A percentile compares a stretch with the other conserved stretches of the same genome.
Conservation (phyloP, 1,139 yeast species). For the Debaryomycetaceae sp. region DNA sequence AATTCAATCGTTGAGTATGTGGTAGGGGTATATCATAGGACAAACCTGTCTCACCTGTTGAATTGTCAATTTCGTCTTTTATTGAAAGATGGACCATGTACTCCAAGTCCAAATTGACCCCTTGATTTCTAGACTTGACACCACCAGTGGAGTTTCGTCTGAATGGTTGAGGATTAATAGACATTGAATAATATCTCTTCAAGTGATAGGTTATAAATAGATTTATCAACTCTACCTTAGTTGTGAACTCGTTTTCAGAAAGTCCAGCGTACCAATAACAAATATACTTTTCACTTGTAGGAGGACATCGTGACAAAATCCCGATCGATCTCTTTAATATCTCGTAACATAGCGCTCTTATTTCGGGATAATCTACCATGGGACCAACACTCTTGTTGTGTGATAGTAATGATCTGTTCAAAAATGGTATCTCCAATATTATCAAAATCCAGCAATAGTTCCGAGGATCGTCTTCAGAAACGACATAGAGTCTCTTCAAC, state of each 20-base stretch:
- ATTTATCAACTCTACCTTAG: conserved; percentile 55
- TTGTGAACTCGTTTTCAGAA: conserved; percentile 33
- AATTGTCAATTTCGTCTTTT: conserved; percentile 12
- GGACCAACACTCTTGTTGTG: conserved; percentile 16
- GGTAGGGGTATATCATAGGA: conserved; percentile 7
- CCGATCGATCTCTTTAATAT: conserved; percentile 67
- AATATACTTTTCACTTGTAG: conserved; percentile 40
- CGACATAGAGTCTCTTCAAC: conserved; percentile 42
- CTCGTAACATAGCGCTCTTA: conserved; percentile 57
- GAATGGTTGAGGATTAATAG: conserved; percentile 29
- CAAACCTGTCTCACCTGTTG: conserved; percentile 1
- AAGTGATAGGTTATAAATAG: conserved; percentile 64
- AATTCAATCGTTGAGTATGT: conserved; percentile 1
- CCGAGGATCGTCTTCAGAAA: conserved; percentile 28
- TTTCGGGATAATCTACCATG: conserved; percentile 48
- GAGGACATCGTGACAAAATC: conserved; percentile 50
- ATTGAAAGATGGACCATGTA: conserved; percentile 12
- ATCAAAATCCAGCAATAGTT: conserved; percentile 55
- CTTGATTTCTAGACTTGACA: neutral
- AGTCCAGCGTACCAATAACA: conserved; percentile 57
- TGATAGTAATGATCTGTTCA: conserved; percentile 42
- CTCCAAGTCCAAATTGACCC: conserved; percentile 13
- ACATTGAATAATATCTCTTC: conserved; percentile 34
- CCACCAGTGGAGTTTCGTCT: conserved; percentile 9
- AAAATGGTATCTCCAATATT: conserved; percentile 59